phyloP scores from a whole-genome alignment of 1,284 basidiomycete species.

The Papiliotrema flavescens region DNA sequence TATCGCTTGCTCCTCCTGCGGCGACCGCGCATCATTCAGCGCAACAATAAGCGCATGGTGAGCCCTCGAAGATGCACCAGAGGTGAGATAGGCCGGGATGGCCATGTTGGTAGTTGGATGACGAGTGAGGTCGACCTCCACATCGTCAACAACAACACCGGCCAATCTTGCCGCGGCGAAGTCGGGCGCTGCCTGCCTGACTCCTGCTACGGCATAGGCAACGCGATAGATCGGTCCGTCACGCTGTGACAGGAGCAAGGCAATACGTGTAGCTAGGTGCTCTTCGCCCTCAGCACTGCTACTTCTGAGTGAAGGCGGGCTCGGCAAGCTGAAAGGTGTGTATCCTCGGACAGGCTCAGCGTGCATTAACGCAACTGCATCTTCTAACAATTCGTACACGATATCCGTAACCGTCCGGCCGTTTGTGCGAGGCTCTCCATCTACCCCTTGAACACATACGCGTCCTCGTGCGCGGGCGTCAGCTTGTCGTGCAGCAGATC shows the following conservation, averaged over 20 bases:
- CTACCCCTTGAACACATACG: slow-evolving; percentile 38
- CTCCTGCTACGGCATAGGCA: neutral
- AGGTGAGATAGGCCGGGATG: slow-evolving; percentile 40
- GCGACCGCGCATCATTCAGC: slow-evolving; percentile 26
- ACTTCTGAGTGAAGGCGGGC: neutral
- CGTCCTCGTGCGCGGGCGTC: slow-evolving; percentile 48
- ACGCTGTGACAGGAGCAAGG: neutral
- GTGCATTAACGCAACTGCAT: neutral
- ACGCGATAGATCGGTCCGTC: neutral
- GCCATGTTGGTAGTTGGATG: neutral
- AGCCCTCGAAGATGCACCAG: slow-evolving; percentile 39
- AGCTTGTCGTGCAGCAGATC: slow-evolving; percentile 43
- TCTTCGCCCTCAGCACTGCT: neutral
- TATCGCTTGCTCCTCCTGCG: slow-evolving; percentile 30
- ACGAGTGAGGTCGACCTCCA: neutral
- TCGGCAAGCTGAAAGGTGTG: neutral
- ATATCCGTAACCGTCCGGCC: no score
- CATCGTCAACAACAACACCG: neutral
- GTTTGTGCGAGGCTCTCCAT: no score
- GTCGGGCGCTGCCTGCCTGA: neutral
- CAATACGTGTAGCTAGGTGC: no score
- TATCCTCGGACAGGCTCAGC: neutral
- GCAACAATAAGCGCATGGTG: slow-evolving; percentile 40
- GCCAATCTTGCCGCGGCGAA: neutral
- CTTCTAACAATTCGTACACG: neutral